Evolutionary conservation across 2,329 filamentous ascomycete species (phyloP).

Genomic region (Colletotrichum tropicale): DNA sequence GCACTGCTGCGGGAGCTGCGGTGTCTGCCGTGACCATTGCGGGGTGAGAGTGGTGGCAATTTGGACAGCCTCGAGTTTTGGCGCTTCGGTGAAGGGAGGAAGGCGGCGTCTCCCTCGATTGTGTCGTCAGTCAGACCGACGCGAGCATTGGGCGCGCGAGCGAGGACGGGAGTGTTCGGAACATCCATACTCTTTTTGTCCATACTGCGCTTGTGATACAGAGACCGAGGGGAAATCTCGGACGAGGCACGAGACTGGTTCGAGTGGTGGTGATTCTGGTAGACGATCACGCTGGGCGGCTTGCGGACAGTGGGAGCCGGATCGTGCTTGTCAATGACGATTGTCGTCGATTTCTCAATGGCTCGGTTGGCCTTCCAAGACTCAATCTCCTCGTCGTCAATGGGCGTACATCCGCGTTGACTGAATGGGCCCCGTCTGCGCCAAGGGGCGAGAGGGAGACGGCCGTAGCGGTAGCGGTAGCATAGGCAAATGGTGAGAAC

Average conservation of each 20-base stretch:
- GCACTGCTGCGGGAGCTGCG: slow-evolving; percentile 51
- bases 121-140: slow-evolving; percentile 66
- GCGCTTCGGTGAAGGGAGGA: slow-evolving; percentile 56
- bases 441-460: slow-evolving; percentile 36
- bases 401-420: slow-evolving; percentile 60
- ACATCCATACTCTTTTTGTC: slow-evolving; percentile 49
- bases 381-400: slow-evolving; percentile 69
- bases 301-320: slow-evolving; percentile 44
- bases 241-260: slow-evolving; percentile 8
- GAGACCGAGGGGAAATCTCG: slow-evolving; percentile 8
- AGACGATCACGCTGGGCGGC: slow-evolving; percentile 59
- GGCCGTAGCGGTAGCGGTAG: slow-evolving; percentile 38
- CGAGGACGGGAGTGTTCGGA: slow-evolving; percentile 56
- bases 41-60: slow-evolving; percentile 38
- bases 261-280: slow-evolving; percentile 37
- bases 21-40: slow-evolving; percentile 36
- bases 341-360: slow-evolving; percentile 34
- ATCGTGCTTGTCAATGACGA: slow-evolving; percentile 31
- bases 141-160: slow-evolving; percentile 66
- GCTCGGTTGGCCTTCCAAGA: slow-evolving; percentile 56
- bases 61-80: slow-evolving; percentile 61
- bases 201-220: slow-evolving; percentile 11
- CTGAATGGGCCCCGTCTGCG: slow-evolving; percentile 51
- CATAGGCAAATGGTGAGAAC: slow-evolving; percentile 40
- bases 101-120: slow-evolving; percentile 65